These are phyloP conservation scores for Chloromonas sp. DNA, from an alignment of 163 green algal species.

Conservation along the genomic window DNA sequence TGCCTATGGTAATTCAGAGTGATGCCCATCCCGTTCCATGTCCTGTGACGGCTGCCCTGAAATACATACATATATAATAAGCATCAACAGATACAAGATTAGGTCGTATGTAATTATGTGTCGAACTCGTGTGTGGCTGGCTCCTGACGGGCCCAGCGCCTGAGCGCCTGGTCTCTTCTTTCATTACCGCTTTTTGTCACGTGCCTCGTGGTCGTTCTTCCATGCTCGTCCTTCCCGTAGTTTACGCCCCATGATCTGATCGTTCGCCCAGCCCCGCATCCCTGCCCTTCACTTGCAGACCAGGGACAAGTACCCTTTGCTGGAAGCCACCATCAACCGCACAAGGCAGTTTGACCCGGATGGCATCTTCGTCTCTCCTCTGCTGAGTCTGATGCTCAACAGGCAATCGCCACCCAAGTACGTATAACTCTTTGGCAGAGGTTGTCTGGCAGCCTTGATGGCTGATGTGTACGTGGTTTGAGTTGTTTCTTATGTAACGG, in stretches of 20 bases:
- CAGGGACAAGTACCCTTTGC: conserved; percentile 5
- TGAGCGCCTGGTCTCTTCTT: no score
- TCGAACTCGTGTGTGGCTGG: no score
- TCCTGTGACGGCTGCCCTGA: neutral
- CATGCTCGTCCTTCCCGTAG: no score
- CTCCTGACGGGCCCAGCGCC: no score
- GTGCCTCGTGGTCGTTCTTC: no score
- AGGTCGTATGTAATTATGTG: no score
- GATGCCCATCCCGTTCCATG: neutral
- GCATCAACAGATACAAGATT: neutral
- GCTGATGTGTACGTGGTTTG: neutral
- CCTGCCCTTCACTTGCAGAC: neutral
- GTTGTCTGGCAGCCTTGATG: neutral
- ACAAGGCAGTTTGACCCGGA: conserved; percentile 7
- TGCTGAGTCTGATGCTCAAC: neutral
- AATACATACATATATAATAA: neutral
- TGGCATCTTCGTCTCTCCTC: conserved; percentile 3
- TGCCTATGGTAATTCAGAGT: neutral
- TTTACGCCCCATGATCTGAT: no score
- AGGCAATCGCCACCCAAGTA: neutral
- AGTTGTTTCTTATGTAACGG: no score
- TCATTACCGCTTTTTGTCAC: neutral
- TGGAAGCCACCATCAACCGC: neutral
- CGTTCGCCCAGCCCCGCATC: no score
- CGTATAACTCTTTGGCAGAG: neutral